Evolutionary conservation across 1,284 basidiomycete species (phyloP), one percentile per base, ranked within the genome.

Genomic region (Leccinum angustisporum): DNA sequence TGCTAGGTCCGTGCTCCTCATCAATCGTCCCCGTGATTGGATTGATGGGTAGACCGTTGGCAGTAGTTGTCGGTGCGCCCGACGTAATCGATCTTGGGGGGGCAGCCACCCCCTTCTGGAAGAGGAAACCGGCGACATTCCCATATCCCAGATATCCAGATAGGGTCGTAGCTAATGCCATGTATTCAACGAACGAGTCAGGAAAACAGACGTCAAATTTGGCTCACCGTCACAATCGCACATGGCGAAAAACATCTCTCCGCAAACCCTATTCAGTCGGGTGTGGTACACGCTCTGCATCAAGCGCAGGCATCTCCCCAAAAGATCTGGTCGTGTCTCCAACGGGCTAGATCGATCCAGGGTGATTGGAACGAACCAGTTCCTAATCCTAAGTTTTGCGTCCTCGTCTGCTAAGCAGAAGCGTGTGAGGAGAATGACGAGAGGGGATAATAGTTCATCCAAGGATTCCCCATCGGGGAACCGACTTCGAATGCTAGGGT

Each of bases 121-220:
- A 95, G 31, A 98, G 81, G 78, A 93, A 91, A 1, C 95, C 95
- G 0, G 94, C 93, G 34, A 95, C 93, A 70, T 95, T 95, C 25
- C 95, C 95, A 67, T 97, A 97, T 4, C 95, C 95, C 54, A 96
- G 84, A 58, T 91, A 86, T 5, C 86, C 81, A 7, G 86, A 86
- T 8, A 97, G 79, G 0, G 79, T 83, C 14, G 82, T 80, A 21
- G 89, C 92, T 94, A 69, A 30, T 58, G 30, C 48, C 43, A 21
- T 21, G 38, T 2, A 18, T n/a, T 61, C 25, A 65, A 55, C 33
- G 55, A 18, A 38, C 18, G 27, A 59, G 31, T 33, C 52, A 5
- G 18, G 57, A 58, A 11, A 54, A 46, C 34, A 54, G 25, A 68
- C 5, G 6, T 8, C 50, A 6, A 30, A 8, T 46, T 55, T 13